Evolutionary conservation across 208 protist genomes (phyloP), one percentile per base, ranked within the genome.

Genomic region (Leishmania tarentolae): DNA sequence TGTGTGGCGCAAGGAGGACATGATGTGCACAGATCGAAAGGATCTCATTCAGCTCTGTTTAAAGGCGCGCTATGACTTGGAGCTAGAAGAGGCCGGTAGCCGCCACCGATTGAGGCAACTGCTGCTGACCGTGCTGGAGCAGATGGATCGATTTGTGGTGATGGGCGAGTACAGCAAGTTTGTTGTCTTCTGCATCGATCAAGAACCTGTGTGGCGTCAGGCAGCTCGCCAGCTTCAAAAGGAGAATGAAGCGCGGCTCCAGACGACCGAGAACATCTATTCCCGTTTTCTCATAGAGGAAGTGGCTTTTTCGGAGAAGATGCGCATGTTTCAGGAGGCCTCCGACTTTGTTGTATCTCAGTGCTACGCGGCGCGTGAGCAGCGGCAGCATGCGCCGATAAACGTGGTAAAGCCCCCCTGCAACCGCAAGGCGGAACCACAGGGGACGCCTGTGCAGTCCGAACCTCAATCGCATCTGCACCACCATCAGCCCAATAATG

Each of bases 231-330:
- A 83, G 52, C 86, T 89, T 35, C 81, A 88, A 56, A 35, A 47
- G 44, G 65, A 80, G 21, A 88, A 87, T 46, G 84, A 69, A 63
- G 87, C 89, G 37, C 82, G 84, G 19, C 81, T 95, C 28, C 88
- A 89, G 76, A 85, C 80, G n/a, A 84, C 85, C 6, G 85, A 80
- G 46, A 91, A 88, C 78, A 90, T 90, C 19, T 88, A 86, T 77
- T 83, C 85, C 35, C 88, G 89, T 52, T 87, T 93, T 42, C 57
- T 69, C 24, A 17, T 93, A 15, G 77, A 87, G 44, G 87, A 95
- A 56, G 57, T 50, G 7, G 84, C 74, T 19, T 9, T 82, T 21
- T 37, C 81, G 53, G 86, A 88, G 37, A 92, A 92, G 75, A n/a
- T 40, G 59, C 28, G 21, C 7, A 79, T 88, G 76, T 80, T 83